Percentiles rank a stretch among this genome's conserved stretches.
These are phyloP conservation scores for Biscogniauxia marginata DNA, from an alignment of 2,329 filamentous ascomycete species.

Conservation along the genomic window DNA sequence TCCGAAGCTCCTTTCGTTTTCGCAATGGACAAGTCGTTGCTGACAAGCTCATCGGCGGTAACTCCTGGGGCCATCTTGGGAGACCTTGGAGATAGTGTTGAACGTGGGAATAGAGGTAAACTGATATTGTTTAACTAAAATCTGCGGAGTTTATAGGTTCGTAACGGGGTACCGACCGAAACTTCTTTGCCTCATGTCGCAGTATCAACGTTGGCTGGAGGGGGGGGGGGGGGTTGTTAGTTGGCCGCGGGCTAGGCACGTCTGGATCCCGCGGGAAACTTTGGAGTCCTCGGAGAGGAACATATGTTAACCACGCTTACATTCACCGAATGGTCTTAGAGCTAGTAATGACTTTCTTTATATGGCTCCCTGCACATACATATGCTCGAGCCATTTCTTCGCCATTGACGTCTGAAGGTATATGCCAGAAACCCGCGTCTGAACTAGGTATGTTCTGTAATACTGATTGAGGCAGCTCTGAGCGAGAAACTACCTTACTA, in stretches of 20 bases:
- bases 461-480: too few species aligned
- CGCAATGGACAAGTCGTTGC: neutral
- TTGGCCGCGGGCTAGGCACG: neutral
- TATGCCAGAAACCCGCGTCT: too few species aligned
- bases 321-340: neutral
- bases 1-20: neutral
- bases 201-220: too few species aligned
- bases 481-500: too few species aligned
- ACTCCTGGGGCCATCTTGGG: conserved; percentile 1
- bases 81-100: too few species aligned
- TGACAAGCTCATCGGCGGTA: neutral
- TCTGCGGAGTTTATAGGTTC: neutral
- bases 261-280: neutral
- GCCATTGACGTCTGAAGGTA: neutral
- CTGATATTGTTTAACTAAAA: too few species aligned
- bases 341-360: neutral
- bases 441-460: too few species aligned
- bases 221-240: too few species aligned
- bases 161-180: too few species aligned
- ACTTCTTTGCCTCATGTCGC: too few species aligned
- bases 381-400: neutral
- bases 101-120: too few species aligned
- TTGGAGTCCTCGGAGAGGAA: neutral
- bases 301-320: too few species aligned
- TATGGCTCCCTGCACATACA: neutral